These are phyloP conservation scores for Metrosideros polymorpha DNA, from an alignment of 441 rosid genomes.

Conservation along the genomic window DNA sequence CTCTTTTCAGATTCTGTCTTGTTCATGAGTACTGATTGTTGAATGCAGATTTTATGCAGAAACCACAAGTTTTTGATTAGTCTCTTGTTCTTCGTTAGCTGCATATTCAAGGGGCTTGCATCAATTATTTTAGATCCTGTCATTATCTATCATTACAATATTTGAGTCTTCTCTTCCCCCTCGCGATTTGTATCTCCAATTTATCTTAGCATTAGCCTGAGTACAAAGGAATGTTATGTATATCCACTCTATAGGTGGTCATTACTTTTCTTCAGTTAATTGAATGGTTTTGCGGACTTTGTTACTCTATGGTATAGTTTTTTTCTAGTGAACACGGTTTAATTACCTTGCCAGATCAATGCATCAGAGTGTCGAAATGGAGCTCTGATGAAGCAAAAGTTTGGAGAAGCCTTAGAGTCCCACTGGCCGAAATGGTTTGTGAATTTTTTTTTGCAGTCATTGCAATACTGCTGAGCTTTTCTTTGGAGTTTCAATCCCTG, in stretches of 20 bases:
- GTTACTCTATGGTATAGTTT: background rate
- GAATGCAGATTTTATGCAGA: background rate
- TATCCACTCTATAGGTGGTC: background rate
- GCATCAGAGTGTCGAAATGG: conserved; percentile 91
- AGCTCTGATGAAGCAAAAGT: conserved; percentile 61
- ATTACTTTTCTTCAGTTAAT: background rate
- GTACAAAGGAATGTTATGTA: background rate
- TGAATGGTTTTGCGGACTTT: background rate
- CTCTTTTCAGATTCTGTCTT: background rate
- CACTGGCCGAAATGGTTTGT: conserved; percentile 62
- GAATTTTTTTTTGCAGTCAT: background rate
- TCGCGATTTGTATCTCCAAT: background rate
- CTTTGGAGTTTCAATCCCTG: background rate
- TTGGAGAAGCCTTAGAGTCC: conserved; percentile 78
- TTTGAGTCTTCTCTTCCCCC: background rate
- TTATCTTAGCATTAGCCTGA: background rate
- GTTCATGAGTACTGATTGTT: background rate
- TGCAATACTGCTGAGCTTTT: conserved; percentile 3
- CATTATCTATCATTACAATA: background rate
- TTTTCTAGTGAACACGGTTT: background rate
- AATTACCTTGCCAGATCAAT: conserved; percentile 49
- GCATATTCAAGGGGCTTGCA: background rate
- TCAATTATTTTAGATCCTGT: background rate
- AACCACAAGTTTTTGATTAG: background rate
- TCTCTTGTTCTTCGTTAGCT: background rate